Base-by-base conservation (phyloP, 2,329 filamentous ascomycete species). In the Sporothrix pallida region DNA sequence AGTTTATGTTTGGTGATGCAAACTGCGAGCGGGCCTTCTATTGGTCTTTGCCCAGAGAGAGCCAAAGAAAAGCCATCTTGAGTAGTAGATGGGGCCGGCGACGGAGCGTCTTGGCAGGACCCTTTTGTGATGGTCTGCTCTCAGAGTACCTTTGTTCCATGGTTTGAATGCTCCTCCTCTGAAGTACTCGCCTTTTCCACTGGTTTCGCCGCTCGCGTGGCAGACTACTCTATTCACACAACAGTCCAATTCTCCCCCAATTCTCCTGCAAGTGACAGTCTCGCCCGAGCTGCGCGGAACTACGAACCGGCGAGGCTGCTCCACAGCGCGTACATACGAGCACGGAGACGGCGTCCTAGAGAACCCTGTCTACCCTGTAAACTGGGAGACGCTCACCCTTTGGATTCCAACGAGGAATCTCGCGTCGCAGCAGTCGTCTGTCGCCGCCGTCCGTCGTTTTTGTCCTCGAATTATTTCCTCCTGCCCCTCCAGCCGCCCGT, bases 311-410 rank as follows among this genome's bases (percentile, higher is more conserved):
- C 58, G 42, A 23, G 10, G 23, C 52, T 71, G 46, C 70, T 52
- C 58, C 70, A 72, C 70, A 50, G 10, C 58, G 70, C 70, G 70
- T 65, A 72, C 70, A 65, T 72, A 72, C 70, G 70, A 72, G 70
- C 13, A 15, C 62, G 42, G 26, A 69, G 58, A 54, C 42, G 70
- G 70, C 44, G 56, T 46, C 31, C 31, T 37, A 37, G 2, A 37
- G 31, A 37, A 7, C 31, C 31, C 31, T 37, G 31, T 31, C 31
- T 37, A 37, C 31, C 2, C 31, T 2, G 31, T 5, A 37, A 37
- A 37, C 31, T 37, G 31, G 31, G 31, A 37, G 31, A 37, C 31
- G 4, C 31, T 44, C 50, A 46, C 1, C 42, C n/a, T 26, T 10
- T n/a, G 23, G 23, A 7, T 20, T 20, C 52, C 5, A 54, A 54